Base-by-base conservation (phyloP, 257 asterid species). In the Solanum ahanhuiri region DNA sequence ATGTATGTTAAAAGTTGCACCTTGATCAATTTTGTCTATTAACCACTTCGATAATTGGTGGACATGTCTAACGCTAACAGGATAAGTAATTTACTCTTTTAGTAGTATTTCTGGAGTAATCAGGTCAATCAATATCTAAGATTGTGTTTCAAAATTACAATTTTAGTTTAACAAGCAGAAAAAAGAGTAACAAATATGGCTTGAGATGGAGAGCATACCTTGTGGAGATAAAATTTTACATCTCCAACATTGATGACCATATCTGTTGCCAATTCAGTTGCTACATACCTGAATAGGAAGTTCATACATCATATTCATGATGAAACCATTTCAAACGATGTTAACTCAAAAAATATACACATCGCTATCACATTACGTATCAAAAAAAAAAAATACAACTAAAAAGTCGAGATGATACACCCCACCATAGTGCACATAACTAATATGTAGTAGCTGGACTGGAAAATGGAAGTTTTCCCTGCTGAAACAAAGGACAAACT, bases 191-290 rank as follows among this genome's bases (percentile, higher is more conserved):
- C 14, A 45, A 79, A 25, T 15, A 25, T 12, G 2, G 17, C 39
- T 4, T 79, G 15, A 45, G 25, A 45, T 45, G 83, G 83, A 45
- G 83, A 37, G 3, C 63, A 43, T 90, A 92, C 94, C 94, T 92
- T 92, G 90, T 92, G 94, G 85, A 90, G 92, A 83, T 88, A 89
- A 85, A 90, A 92, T 85, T 89, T 92, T 51, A 89, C 91, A 76
- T 87, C 90, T 58, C 93, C 94, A 81, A 90, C 92, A 82, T 88
- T 86, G 34, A 92, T 71, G 67, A 89, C 89, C 63, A 89, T 71
- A 31, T 92, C 94, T 9, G 90, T 88, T 75, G 91, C 90, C 88
- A 92, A 87, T 81, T 92, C 93, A 4, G 93, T 85, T 20, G 92
- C 93, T 17, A 92, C 93, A 88, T 89, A 90, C 92, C 94, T 92